phyloP scores from a whole-genome alignment of 2,329 filamentous ascomycete genomes.

The Microsporum canis region DNA sequence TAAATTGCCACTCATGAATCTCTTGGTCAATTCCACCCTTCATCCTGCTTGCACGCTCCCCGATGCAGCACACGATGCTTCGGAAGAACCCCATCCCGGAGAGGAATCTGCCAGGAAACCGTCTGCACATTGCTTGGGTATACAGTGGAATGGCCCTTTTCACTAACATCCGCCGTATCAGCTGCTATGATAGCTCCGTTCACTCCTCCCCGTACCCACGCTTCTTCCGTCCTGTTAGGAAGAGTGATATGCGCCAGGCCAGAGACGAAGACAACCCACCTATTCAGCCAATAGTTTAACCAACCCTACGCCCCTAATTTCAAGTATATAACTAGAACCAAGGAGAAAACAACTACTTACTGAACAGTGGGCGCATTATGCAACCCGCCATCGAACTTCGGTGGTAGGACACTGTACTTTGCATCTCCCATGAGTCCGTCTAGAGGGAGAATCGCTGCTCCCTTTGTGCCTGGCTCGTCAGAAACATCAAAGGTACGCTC shows the following conservation, averaged over 20 bases:
- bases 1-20: too few species aligned
- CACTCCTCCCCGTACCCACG: constrained; percentile 31
- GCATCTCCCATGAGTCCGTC: constrained; percentile 24
- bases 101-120: constrained; percentile 29
- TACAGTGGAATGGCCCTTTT: constrained; percentile 31
- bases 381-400: constrained; percentile 29
- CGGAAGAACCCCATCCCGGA: constrained; percentile 25
- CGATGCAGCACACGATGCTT: constrained; percentile 31
- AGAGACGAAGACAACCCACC: constrained; percentile 30
- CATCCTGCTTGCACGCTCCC: constrained; percentile 28
- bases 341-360: constrained; percentile 20
- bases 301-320: not conserved
- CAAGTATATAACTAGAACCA: not conserved
- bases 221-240: constrained; percentile 29
- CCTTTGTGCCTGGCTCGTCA: constrained; percentile 23
- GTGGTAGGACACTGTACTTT: constrained; percentile 30
- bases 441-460: constrained; percentile 23
- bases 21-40: not conserved
- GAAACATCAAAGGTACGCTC: constrained; percentile 26
- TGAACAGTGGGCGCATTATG: constrained; percentile 36
- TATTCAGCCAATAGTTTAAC: constrained; percentile 5
- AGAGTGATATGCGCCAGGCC: constrained; percentile 35
- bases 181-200: constrained; percentile 34
- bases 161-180: constrained; percentile 34
- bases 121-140: constrained; percentile 34